These are phyloP conservation scores for Rhypophila decipiens DNA, from an alignment of 495 filamentous ascomycete species.

Conservation along the genomic window DNA sequence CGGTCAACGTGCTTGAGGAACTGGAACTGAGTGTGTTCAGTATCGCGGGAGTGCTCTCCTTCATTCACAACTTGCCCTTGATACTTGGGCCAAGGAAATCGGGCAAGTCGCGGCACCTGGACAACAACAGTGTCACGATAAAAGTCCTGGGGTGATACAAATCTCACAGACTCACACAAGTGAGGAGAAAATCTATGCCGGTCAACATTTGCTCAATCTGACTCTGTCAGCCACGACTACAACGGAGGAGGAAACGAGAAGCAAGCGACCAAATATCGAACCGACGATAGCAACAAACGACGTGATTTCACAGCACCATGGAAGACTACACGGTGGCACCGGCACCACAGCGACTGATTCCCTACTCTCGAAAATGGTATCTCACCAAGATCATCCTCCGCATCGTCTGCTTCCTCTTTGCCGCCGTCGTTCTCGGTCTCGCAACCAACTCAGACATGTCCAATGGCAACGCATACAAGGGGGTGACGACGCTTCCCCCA, in stretches of 20 bases:
- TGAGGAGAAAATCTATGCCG: background rate
- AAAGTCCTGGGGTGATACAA: background rate
- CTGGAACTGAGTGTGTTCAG: background rate
- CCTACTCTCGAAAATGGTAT: slow-evolving; percentile 1
- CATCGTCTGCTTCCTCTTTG: background rate
- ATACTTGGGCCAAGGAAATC: no score
- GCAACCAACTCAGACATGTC: background rate
- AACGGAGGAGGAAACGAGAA: no score
- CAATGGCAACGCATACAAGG: background rate
- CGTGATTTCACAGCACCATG: background rate
- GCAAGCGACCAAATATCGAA: background rate
- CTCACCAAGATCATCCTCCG: background rate
- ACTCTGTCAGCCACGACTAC: no score
- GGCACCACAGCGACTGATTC: background rate
- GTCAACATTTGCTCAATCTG: no score
- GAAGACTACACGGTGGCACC: background rate
- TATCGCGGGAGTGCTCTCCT: background rate
- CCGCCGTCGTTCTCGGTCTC: background rate
- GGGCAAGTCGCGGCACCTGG: no score
- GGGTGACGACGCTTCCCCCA: background rate
- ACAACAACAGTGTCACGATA: background rate
- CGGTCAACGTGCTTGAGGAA: background rate
- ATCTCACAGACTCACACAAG: background rate
- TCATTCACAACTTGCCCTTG: background rate
- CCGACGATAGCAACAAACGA: background rate